These are phyloP conservation scores for Penicillium sp. DNA, from an alignment of 2,329 filamentous ascomycete genomes.

Conservation along the genomic window DNA sequence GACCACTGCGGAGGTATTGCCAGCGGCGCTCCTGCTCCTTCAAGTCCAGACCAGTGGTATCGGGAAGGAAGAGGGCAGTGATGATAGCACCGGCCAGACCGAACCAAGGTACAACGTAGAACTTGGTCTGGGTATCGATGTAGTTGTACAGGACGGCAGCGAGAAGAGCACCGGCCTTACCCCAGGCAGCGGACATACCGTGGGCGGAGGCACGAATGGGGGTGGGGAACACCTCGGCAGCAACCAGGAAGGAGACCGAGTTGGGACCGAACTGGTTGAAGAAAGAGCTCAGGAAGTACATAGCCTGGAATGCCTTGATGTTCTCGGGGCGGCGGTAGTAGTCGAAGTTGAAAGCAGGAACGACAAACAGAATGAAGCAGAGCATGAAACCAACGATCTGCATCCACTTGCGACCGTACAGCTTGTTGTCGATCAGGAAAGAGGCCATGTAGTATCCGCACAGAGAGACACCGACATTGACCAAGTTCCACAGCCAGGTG, in stretches of 20 bases:
- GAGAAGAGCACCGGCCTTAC: conserved; percentile 83
- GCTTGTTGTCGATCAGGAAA: conserved; percentile 89
- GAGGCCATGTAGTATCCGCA: conserved; percentile 87
- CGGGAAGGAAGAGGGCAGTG: conserved; percentile 85
- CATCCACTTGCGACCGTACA: conserved; percentile 96
- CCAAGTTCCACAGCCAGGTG: conserved; percentile 86
- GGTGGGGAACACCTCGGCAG: conserved; percentile 94
- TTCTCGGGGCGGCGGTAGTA: conserved; percentile 73
- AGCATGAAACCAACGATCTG: conserved; percentile 90
- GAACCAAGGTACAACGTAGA: conserved; percentile 94
- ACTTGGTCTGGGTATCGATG: conserved; percentile 79
- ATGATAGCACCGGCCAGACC: conserved; percentile 82
- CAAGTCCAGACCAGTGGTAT: conserved; percentile 92
- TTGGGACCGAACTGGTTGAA: conserved; percentile 99
- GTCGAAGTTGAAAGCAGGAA: conserved; percentile 83
- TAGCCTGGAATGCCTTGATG: conserved; percentile 89
- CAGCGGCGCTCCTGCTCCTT: conserved; percentile 97
- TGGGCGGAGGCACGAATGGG: conserved; percentile 90
- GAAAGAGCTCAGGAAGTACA: conserved; percentile 97
- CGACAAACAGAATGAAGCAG: conserved; percentile 89
- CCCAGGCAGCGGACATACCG: conserved; percentile 87
- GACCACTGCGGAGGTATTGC: conserved; percentile 77
- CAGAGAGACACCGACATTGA: conserved; percentile 85
- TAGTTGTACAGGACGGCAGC: conserved; percentile 94
- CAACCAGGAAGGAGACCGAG: conserved; percentile 92